Conservation (phyloP, 2,329 filamentous ascomycete genomes). For the Volutella citrinella region DNA sequence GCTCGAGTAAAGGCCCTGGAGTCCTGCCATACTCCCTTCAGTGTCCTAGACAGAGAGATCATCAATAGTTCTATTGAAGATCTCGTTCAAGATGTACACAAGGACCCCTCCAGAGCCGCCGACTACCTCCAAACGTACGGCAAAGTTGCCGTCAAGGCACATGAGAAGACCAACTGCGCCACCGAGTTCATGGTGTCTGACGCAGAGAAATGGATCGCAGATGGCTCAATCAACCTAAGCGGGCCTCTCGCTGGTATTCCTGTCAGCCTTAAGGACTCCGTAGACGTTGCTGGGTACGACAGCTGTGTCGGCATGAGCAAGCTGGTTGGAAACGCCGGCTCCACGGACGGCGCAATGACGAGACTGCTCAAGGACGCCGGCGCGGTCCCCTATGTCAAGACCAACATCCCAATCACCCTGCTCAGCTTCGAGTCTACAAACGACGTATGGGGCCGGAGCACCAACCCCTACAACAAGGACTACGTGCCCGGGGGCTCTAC, state of each 20-base stretch:
- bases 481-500: slow-evolving; percentile 90
- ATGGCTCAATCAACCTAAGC: slow-evolving; percentile 63
- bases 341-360: slow-evolving; percentile 69
- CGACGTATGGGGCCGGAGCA: slow-evolving; percentile 76
- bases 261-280: slow-evolving; percentile 76
- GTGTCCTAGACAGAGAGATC: slow-evolving; percentile 61
- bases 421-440: slow-evolving; percentile 80
- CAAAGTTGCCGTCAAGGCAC: slow-evolving; percentile 80
- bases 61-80: slow-evolving; percentile 72
- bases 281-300: slow-evolving; percentile 81
- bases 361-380: slow-evolving; percentile 81
- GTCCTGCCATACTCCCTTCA: slow-evolving; percentile 65
- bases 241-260: slow-evolving; percentile 86
- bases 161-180: slow-evolving; percentile 82
- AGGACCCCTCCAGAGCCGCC: slow-evolving; percentile 60
- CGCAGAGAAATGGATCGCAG: slow-evolving; percentile 68
- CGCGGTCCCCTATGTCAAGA: slow-evolving; percentile 90
- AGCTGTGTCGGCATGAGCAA: slow-evolving; percentile 76
- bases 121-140: slow-evolving; percentile 82
- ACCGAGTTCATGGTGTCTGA: slow-evolving; percentile 82
- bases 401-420: slow-evolving; percentile 81
- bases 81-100: slow-evolving; percentile 75
- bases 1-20: slow-evolving; percentile 65
- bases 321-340: slow-evolving; percentile 64
- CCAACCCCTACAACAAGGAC: slow-evolving; percentile 77